Conservation (phyloP, 2,329 filamentous ascomycete genomes). For the Paradendryphiella salina region DNA sequence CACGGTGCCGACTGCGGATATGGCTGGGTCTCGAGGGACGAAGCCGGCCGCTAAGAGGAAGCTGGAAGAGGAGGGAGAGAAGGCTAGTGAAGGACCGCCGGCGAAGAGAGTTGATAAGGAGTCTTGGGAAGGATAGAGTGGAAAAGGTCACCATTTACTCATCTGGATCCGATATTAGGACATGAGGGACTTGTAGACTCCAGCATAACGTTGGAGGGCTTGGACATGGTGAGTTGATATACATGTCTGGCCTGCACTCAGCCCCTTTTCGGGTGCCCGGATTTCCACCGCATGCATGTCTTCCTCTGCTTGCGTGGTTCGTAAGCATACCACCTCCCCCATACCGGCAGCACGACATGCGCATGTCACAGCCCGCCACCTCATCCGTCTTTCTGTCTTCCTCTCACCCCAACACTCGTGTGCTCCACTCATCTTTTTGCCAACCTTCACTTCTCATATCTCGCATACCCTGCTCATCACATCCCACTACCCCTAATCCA, state of each 20-base stretch:
- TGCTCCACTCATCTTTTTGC: too few relatives aligned
- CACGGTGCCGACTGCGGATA: constrained; percentile 3
- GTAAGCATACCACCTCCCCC: too few relatives aligned
- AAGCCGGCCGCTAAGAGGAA: constrained; percentile 31
- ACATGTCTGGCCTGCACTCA: neutral
- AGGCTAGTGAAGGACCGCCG: neutral
- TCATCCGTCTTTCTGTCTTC: neutral
- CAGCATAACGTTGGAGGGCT: neutral
- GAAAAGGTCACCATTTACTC: too few relatives aligned
- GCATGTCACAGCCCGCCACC: too few relatives aligned
- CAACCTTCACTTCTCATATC: too few relatives aligned
- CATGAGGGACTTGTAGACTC: neutral
- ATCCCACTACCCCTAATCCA: too few relatives aligned
- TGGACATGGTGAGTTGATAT: neutral
- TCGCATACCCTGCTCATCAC: too few relatives aligned
- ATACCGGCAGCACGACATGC: too few relatives aligned
- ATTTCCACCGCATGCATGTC: neutral
- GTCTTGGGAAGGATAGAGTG: too few relatives aligned
- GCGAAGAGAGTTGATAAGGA: constrained; percentile 7
- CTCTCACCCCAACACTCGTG: neutral
- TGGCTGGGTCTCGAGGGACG: constrained; percentile 11
- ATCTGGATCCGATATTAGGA: neutral
- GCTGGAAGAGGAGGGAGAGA: constrained; percentile 10
- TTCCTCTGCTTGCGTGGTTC: too few relatives aligned
- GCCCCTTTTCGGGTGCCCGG: neutral